Conservation (phyloP, 2,329 filamentous ascomycete species). For the Aureobasidium sp. region DNA sequence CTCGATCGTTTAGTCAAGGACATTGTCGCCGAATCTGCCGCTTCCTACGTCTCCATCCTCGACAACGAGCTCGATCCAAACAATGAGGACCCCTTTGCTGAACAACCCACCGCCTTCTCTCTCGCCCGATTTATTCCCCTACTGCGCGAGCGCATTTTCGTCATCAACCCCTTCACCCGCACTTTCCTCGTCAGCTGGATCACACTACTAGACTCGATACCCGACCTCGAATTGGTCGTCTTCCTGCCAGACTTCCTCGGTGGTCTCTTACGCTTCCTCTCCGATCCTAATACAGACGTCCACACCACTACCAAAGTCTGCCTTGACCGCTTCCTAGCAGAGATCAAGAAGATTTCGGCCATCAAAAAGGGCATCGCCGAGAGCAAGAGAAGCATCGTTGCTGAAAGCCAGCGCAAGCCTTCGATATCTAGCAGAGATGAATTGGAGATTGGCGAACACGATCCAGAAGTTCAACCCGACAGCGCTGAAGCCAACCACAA, state of each 20-base stretch:
- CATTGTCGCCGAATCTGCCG: slow-evolving; percentile 89
- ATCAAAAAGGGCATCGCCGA: slow-evolving; percentile 90
- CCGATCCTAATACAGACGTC: slow-evolving; percentile 88
- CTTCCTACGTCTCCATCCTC: slow-evolving; percentile 87
- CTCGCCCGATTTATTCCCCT: slow-evolving; percentile 85
- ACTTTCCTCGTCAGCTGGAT: slow-evolving; percentile 97
- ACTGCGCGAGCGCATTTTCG: slow-evolving; percentile 86
- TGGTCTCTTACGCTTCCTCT: slow-evolving; percentile 84
- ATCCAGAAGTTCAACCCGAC: slow-evolving; percentile 28
- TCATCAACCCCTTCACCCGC: slow-evolving; percentile 88
- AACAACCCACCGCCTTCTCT: slow-evolving; percentile 69
- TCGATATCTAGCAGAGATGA: slow-evolving; percentile 53
- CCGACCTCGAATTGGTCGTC: slow-evolving; percentile 87
- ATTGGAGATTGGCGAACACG: slow-evolving; percentile 49
- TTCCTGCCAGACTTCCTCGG: slow-evolving; percentile 87
- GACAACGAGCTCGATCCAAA: slow-evolving; percentile 52
- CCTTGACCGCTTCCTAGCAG: slow-evolving; percentile 80
- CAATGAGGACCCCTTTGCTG: slow-evolving; percentile 30
- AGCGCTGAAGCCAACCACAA: slow-evolving; percentile 43
- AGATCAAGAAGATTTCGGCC: slow-evolving; percentile 89
- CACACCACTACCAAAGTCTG: slow-evolving; percentile 85
- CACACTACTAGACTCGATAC: slow-evolving; percentile 88
- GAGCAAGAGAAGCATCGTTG: slow-evolving; percentile 59
- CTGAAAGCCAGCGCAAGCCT: slow-evolving; percentile 60
- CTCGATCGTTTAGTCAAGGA: slow-evolving; percentile 93